Base-by-base conservation (phyloP, 208 protist species). In the Naegleria gruberi region DNA sequence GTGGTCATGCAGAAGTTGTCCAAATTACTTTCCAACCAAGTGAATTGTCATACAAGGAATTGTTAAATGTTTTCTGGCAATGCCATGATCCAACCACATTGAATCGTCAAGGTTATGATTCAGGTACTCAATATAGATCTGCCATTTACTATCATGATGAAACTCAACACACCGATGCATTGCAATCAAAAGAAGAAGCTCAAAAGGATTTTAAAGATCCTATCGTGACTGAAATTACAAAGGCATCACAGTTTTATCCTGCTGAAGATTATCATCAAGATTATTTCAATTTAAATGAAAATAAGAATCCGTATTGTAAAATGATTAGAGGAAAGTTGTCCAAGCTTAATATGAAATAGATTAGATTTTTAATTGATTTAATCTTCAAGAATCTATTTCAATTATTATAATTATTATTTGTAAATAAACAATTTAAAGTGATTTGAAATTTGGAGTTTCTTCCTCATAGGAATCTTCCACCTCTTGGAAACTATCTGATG, bases 1-100 rank as follows among this genome's bases (percentile, higher is more conserved):
- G 97, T 12, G 97, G 96, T 46, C 97, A 99, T 92, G 97, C 97
- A 3, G 97, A 99, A 93, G 97, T 97, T 19, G 94, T 99, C 0
- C 93, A 97, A 89, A 92, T 97, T 88, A 94, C 90, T 40, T 97
- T 95, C 90, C 94, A 98, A 89, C 92, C 95, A 37, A 46, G 83
- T 15, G 95, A 97, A 91, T 92, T 98, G 0, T 93, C 92, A 17
- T 98, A 96, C 92, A 90, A 93, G 26, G 91, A 96, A 10, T 91
- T 99, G n/a, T 88, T 98, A 1, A 92, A 95, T 37, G 95, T 96
- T 91, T 98, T 99, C 90, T 99, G 97, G 90, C 92, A 94, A 85
- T 97, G 96, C 89, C 97, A 99, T 92, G 97, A 99, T 92, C 97
- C 97, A 41, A 98, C 97, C 8, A 96, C 94, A 26, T 65, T 93